A percentile compares a stretch with the other conserved stretches of the same genome.
Evolutionary conservation across 2,329 filamentous ascomycete species (phyloP).

Genomic region (Colletotrichum sp.): DNA sequence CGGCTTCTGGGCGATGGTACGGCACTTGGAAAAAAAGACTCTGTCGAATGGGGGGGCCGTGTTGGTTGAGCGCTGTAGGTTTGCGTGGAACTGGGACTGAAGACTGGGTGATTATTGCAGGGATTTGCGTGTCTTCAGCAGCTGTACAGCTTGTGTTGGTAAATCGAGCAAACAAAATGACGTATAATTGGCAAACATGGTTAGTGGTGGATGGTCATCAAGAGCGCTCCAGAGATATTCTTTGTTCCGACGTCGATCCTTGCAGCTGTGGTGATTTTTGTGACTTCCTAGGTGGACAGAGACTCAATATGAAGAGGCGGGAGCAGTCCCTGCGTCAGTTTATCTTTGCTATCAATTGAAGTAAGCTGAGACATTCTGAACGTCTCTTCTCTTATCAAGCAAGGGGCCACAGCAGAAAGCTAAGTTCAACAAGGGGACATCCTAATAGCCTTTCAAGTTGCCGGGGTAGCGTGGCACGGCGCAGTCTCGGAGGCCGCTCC

Average conservation of each 20-base stretch:
- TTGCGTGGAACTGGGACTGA: not conserved
- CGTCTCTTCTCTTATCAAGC: not conserved
- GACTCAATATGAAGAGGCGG: fast-evolving
- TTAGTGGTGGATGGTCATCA: fast-evolving
- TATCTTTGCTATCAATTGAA: not conserved
- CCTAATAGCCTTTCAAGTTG: not conserved
- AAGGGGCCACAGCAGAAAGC: not conserved
- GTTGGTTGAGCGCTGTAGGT: not conserved
- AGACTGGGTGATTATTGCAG: not conserved
- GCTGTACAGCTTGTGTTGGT: not conserved
- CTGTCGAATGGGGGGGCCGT: not conserved
- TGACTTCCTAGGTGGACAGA: fast-evolving
- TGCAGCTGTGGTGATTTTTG: not conserved
- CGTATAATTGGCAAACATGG: not conserved
- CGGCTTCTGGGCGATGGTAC: not conserved
- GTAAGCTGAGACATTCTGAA: not conserved
- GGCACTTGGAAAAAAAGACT: not conserved
- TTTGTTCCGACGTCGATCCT: not conserved
- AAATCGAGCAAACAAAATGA: not conserved
- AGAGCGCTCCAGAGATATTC: not conserved
- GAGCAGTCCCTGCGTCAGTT: fast-evolving
- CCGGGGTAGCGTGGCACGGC: not conserved
- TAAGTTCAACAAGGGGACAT: not conserved
- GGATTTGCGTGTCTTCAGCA: not conserved
- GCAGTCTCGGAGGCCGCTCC: not conserved